Conservation (phyloP, 805 yeast species). For the Candida silvicultrix region DNA sequence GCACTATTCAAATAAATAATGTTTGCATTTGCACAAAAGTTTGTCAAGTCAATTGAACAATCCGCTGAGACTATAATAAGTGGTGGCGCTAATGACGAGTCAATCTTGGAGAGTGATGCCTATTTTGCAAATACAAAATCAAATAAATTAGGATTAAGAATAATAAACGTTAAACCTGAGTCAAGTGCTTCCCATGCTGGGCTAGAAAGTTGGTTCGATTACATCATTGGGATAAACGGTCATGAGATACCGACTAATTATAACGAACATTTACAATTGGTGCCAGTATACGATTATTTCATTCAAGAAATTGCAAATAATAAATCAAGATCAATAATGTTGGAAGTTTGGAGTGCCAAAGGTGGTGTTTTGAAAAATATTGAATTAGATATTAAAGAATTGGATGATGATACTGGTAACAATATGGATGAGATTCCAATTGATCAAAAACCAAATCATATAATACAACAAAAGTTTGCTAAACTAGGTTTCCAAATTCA, state of each 20-base stretch:
- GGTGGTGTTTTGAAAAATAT: constrained; percentile 58
- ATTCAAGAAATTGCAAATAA: constrained; percentile 36
- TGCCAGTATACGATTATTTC: constrained; percentile 39
- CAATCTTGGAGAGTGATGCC: constrained; percentile 18
- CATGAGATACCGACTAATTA: constrained; percentile 42
- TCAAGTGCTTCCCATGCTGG: constrained; percentile 47
- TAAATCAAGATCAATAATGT: constrained; percentile 34
- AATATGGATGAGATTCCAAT: constrained; percentile 24
- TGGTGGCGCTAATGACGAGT: constrained; percentile 20
- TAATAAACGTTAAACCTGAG: constrained; percentile 39
- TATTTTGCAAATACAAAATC: constrained; percentile 23
- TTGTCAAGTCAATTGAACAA: constrained; percentile 50
- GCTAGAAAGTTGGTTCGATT: constrained; percentile 85
- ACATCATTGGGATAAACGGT: constrained; percentile 72
- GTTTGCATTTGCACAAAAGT: constrained; percentile 61
- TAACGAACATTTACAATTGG: constrained; percentile 26
- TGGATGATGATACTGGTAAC: constrained; percentile 14
- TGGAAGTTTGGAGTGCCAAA: constrained; percentile 82
- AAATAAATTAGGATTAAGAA: constrained; percentile 47
- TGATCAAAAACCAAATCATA: constrained; percentile 10
- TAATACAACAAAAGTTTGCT: constrained; percentile 33
- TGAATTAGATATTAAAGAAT: constrained; percentile 24
- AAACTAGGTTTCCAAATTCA: constrained; percentile 65
- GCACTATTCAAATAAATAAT: no score
- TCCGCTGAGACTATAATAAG: constrained; percentile 23